These are phyloP conservation scores for Torrubiellomyces zombiae DNA, from an alignment of 2,329 filamentous ascomycete species.

Conservation along the genomic window DNA sequence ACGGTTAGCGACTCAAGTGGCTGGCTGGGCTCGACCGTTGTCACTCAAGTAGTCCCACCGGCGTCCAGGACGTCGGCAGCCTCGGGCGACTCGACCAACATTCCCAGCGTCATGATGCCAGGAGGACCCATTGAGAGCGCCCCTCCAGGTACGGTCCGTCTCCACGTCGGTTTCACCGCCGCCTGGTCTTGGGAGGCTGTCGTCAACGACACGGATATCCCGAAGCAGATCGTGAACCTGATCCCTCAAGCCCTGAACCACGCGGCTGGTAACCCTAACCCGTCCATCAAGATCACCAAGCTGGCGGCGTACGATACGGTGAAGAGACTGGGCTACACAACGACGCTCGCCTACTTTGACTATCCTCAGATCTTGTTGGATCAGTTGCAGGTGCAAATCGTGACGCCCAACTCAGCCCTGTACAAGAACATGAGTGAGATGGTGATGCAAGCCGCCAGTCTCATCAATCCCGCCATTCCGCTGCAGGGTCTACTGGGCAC, in stretches of 20 bases:
- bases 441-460: slow-evolving; percentile 54
- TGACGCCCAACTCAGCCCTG: slow-evolving; percentile 52
- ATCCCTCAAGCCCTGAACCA: slow-evolving; percentile 56
- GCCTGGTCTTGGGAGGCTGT: slow-evolving; percentile 77
- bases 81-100: too few species aligned
- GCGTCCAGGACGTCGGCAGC: too few species aligned
- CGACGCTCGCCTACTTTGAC: slow-evolving; percentile 52
- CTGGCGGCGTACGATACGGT: slow-evolving; percentile 65
- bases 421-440: slow-evolving; percentile 54
- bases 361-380: slow-evolving; percentile 57
- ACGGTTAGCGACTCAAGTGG: slow-evolving; percentile 26
- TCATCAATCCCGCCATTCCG: slow-evolving; percentile 67
- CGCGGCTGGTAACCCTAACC: slow-evolving; percentile 37
- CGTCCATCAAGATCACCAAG: slow-evolving; percentile 48
- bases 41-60: too few species aligned
- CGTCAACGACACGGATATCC: slow-evolving; percentile 50
- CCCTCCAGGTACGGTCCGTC: slow-evolving; percentile 49
- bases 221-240: slow-evolving; percentile 69
- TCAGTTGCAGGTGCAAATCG: slow-evolving; percentile 50
- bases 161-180: slow-evolving; percentile 74
- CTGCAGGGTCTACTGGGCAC: slow-evolving; percentile 20
- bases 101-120: slow-evolving; percentile 64
- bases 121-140: slow-evolving; percentile 32
- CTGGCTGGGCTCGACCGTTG: slow-evolving; percentile 44
- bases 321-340: slow-evolving; percentile 55